Evolutionary conservation across 495 filamentous ascomycete genomes (phyloP).

Genomic region (Neurospora pannonica): DNA sequence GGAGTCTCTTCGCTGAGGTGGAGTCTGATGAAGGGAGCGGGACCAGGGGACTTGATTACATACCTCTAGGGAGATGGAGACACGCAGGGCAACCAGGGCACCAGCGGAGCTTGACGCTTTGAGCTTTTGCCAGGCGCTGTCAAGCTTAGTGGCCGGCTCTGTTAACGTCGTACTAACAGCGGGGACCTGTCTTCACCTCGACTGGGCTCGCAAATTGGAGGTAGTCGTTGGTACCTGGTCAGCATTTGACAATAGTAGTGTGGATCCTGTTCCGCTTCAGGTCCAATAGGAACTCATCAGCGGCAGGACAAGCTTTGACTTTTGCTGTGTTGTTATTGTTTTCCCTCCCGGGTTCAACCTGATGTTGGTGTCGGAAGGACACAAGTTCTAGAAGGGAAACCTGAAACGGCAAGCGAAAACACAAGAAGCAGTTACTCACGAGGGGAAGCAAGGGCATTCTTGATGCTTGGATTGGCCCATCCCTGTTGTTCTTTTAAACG

Average conservation of each 20-base stretch:
- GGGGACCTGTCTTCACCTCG: not conserved
- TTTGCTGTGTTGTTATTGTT: not conserved
- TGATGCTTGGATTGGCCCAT: not conserved
- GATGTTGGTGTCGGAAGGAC: not conserved
- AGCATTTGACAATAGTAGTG: not conserved
- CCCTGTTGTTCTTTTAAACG: not conserved
- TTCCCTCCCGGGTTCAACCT: not conserved
- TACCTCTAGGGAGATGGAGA: too few species aligned
- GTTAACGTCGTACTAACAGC: not conserved
- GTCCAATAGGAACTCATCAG: not conserved
- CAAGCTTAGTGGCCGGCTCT: not conserved
- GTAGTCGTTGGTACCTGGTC: not conserved
- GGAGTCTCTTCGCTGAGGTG: not conserved
- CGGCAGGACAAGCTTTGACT: not conserved
- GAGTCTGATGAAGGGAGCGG: not conserved
- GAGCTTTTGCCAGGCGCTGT: not conserved
- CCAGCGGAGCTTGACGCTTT: not conserved
- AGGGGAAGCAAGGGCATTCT: not conserved
- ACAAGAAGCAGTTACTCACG: not conserved
- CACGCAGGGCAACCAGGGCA: not conserved
- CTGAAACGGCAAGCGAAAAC: conserved; percentile 12
- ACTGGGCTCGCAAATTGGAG: not conserved
- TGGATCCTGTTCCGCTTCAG: not conserved
- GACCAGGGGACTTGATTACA: not conserved
- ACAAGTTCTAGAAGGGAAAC: conserved; percentile 11